Evolutionary conservation across 805 yeast genomes (phyloP).

Genomic region (Clavispora phyllophila): DNA sequence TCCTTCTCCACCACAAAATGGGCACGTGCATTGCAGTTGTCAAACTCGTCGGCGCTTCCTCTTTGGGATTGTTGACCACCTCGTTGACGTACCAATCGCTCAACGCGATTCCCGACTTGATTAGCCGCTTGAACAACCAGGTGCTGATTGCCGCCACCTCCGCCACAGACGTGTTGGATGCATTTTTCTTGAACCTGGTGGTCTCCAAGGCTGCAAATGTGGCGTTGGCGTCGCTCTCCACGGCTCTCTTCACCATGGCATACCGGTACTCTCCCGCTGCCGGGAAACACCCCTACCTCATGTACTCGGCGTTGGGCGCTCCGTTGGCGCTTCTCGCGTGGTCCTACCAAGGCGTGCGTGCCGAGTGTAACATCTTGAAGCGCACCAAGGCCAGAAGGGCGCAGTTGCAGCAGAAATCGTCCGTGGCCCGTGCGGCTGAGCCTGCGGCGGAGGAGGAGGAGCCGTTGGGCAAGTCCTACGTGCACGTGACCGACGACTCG

Average conservation of each 20-base stretch:
- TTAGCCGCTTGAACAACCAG: conserved; percentile 23
- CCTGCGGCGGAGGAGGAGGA: conserved; percentile 18
- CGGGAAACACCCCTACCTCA: conserved; percentile 67
- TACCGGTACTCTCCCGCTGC: conserved; percentile 49
- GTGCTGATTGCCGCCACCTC: conserved; percentile 8
- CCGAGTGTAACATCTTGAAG: conserved; percentile 1
- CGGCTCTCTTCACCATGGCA: conserved; percentile 50
- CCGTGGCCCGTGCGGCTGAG: background rate
- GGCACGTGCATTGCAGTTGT: conserved; percentile 41
- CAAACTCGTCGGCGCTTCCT: conserved; percentile 59
- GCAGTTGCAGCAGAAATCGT: background rate
- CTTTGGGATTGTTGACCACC: conserved; percentile 63
- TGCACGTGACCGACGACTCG: conserved; percentile 38
- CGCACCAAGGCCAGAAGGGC: conserved; percentile 2
- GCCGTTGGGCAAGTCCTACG: conserved; percentile 34
- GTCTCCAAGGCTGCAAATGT: conserved; percentile 26
- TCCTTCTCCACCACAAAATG: conserved; percentile 9
- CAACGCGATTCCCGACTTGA: conserved; percentile 24
- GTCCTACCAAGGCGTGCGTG: conserved; percentile 6
- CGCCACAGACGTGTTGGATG: conserved; percentile 10
- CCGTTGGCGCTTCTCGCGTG: conserved; percentile 30
- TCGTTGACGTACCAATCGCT: conserved; percentile 40
- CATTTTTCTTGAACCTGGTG: conserved; percentile 19
- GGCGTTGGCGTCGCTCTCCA: conserved; percentile 38
- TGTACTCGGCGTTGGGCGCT: conserved; percentile 58